Conservation (phyloP, 2,329 filamentous ascomycete genomes). For the Dryadomyces quercus-mongolicae region DNA sequence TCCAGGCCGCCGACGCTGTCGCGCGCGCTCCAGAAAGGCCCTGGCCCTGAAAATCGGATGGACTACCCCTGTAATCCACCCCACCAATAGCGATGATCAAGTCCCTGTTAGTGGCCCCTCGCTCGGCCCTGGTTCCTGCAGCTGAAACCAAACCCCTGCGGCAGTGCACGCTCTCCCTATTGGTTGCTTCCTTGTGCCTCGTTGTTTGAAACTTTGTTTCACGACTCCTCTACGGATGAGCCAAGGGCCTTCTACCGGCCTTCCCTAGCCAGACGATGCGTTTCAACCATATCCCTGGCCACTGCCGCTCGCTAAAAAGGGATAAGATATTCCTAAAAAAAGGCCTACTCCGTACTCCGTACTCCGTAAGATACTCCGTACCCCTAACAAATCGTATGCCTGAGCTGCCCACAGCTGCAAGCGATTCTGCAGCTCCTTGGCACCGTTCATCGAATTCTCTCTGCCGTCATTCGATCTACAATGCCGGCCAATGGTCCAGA, state of each 20-base stretch:
- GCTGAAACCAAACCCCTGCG: neutral
- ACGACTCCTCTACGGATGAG: neutral
- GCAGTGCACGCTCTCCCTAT: neutral
- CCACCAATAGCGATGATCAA: neutral
- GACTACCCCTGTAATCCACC: neutral
- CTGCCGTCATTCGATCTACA: no score
- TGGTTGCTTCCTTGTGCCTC: neutral
- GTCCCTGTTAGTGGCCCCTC: neutral
- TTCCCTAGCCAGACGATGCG: neutral
- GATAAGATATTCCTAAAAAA: no score
- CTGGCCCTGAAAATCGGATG: no score
- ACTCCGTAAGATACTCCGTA: no score
- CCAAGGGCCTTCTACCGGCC: neutral
- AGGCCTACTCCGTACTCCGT: no score
- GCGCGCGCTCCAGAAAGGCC: neutral
- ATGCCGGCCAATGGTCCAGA: no score
- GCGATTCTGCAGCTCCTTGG: no score
- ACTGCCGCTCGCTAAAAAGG: no score
- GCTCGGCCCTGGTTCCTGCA: neutral
- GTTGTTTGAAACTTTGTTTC: constrained; percentile 1
- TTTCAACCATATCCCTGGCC: neutral
- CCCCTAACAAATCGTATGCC: no score
- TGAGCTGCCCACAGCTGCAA: no score
- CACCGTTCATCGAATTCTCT: no score
- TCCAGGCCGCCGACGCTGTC: neutral